Evolutionary conservation across 2,329 filamentous ascomycete species (phyloP).

Genomic region (Paracorniculantispora psalliotae): DNA sequence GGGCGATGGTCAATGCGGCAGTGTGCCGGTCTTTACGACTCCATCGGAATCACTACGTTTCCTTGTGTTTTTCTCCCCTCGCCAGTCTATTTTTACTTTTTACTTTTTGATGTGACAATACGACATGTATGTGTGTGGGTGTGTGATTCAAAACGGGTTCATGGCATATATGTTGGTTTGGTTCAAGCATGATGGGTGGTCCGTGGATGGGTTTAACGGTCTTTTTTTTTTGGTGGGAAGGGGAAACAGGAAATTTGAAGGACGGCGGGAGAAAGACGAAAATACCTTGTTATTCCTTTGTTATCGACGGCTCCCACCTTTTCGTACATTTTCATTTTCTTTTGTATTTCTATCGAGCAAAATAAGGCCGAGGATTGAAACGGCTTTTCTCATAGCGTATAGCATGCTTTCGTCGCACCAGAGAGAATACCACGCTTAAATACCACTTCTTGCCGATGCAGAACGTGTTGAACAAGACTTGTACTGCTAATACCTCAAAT

Average conservation of each 20-base stretch:
- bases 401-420: slow-evolving; percentile 19
- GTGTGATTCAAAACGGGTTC: slow-evolving; percentile 2
- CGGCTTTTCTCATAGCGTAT: slow-evolving; percentile 24
- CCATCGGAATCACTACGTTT: not conserved
- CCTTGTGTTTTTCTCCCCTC: not conserved
- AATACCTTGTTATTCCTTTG: slow-evolving; percentile 15
- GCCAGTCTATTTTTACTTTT: not conserved
- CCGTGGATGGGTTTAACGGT: not conserved
- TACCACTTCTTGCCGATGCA: too few relatives aligned
- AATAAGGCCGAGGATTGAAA: slow-evolving; percentile 19
- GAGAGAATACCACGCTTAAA: slow-evolving; percentile 17
- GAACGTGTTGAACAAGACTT: too few relatives aligned
- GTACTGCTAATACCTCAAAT: too few relatives aligned
- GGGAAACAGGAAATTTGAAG: not conserved
- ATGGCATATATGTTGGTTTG: not conserved
- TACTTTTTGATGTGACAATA: slow-evolving; percentile 4
- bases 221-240: not conserved
- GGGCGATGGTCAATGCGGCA: not conserved
- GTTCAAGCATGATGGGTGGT: not conserved
- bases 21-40: not conserved
- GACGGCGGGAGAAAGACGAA: not conserved
- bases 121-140: too few relatives aligned
- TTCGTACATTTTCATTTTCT: slow-evolving; percentile 21
- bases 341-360: slow-evolving; percentile 17
- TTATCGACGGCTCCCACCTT: slow-evolving; percentile 21